phyloP scores from a whole-genome alignment of 352 stramenopile genomes.

The Pythium brachiatum region DNA sequence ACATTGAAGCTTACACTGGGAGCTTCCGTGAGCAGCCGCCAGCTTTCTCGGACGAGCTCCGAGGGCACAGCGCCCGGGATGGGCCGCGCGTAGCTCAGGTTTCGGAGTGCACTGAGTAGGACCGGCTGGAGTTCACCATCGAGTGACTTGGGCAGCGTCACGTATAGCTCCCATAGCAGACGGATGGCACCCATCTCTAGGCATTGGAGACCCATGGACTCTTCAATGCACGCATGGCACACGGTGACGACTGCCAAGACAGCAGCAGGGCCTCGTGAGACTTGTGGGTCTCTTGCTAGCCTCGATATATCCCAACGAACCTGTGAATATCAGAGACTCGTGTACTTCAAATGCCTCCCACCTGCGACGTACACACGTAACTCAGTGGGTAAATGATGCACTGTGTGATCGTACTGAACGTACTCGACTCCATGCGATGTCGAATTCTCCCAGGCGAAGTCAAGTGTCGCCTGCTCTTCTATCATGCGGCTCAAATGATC shows the following conservation, averaged over 20 bases:
- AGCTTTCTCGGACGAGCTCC: slow-evolving; percentile 21
- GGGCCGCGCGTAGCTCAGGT: slow-evolving; percentile 38
- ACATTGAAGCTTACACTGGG: neutral
- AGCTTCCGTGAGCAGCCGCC: slow-evolving; percentile 7
- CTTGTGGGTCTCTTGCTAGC: neutral
- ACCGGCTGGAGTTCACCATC: slow-evolving; percentile 18
- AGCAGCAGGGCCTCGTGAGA: neutral
- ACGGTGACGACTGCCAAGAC: slow-evolving; percentile 47
- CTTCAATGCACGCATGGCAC: slow-evolving; percentile 59
- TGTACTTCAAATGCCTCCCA: slow-evolving; percentile 47
- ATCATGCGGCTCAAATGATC: slow-evolving; percentile 52
- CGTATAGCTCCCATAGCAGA: slow-evolving; percentile 33
- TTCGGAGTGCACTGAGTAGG: slow-evolving; percentile 47
- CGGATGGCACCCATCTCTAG: slow-evolving; percentile 31
- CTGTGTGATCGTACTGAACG: neutral
- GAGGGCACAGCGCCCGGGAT: slow-evolving; percentile 8
- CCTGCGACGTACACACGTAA: slow-evolving; percentile 16
- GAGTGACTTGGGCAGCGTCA: slow-evolving; percentile 24
- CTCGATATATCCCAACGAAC: slow-evolving; percentile 21
- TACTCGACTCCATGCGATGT: slow-evolving; percentile 34
- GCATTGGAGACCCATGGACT: slow-evolving; percentile 41
- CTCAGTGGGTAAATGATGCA: neutral
- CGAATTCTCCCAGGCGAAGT: slow-evolving; percentile 39
- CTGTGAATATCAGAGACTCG: slow-evolving; percentile 54
- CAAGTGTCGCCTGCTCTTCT: slow-evolving; percentile 54